Conservation (phyloP, 2,329 filamentous ascomycete genomes). For the Clonostachys chloroleuca region DNA sequence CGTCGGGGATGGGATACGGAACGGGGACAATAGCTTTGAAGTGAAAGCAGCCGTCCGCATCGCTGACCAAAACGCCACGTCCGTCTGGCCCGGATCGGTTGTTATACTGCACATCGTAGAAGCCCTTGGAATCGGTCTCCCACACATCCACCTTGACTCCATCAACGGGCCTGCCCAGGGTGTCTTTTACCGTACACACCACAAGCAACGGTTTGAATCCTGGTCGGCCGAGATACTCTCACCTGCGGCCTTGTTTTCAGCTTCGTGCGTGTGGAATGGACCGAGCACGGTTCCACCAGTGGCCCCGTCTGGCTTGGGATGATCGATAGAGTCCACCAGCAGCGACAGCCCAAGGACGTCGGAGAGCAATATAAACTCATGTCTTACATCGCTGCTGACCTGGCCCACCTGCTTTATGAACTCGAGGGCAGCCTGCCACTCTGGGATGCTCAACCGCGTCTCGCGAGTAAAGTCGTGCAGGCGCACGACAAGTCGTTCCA, state of each 20-base stretch:
- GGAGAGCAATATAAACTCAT: constrained; percentile 74
- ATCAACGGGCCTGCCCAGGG: constrained; percentile 50
- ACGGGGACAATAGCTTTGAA: constrained; percentile 82
- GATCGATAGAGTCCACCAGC: constrained; percentile 72
- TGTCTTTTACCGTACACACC: constrained; percentile 62
- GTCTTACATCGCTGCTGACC: constrained; percentile 63
- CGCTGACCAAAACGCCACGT: constrained; percentile 17
- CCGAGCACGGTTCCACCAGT: constrained; percentile 78
- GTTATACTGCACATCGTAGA: constrained; percentile 71
- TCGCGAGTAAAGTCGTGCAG: constrained; percentile 75
- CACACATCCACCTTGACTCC: constrained; percentile 70
- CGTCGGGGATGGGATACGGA: constrained; percentile 77
- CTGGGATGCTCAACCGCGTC: constrained; percentile 64
- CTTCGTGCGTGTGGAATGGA: constrained; percentile 76
- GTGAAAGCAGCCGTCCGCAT: constrained; percentile 46
- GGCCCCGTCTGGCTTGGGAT: constrained; percentile 62
- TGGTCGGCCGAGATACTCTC: constrained; percentile 57
- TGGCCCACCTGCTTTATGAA: constrained; percentile 69
- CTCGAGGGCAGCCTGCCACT: constrained; percentile 68
- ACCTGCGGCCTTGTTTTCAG: constrained; percentile 46
- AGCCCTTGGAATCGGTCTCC: constrained; percentile 72
- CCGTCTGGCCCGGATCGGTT: constrained; percentile 38
- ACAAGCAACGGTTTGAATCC: constrained; percentile 60
- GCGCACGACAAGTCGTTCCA: constrained; percentile 67
- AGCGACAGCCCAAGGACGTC: constrained; percentile 72